Evolutionary conservation across 2,329 filamentous ascomycete species (phyloP), one percentile per base, ranked within the genome.

Genomic region (Claviceps paspali): DNA sequence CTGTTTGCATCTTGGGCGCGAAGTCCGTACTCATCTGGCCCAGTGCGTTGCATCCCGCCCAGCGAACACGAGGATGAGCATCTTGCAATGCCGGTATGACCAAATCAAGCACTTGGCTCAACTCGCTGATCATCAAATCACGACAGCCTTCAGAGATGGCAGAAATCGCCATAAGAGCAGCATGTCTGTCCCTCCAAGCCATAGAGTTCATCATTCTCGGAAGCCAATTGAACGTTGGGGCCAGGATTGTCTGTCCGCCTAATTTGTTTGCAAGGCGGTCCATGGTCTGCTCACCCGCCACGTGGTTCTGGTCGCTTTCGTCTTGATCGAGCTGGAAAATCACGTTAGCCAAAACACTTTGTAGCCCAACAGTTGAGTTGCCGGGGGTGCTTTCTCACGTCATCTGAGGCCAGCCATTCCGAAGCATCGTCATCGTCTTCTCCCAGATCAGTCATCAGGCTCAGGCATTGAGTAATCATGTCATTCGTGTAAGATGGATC

Each of bases 1-100:
- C 91, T 47, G 84, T 82, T 60, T 98, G 91, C 88, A 98, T 96
- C 9, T 82, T 92, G 10, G 87, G 87, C 10, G 92, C 88, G 57
- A 98, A 98, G 54, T 98, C 91, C 23, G 91, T 98, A 64, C 88
- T 96, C 91, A 98, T 98, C 60, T 98, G 91, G 21, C 91, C 91
- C n/a, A 98, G 72, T 29, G 91, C 91, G 54, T 98, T 96, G 66
- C 91, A 98, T 24, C 87, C 91, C 36, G 91, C 91, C 79, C 92
- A 98, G 50, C 88, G 80, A 38, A 98, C 91, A 53, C 91, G 83
- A 29, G 91, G 83, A 54, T 98, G 91, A 28, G 82, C 73, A 53
- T 98, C 88, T 49, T 80, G 78, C 26, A 98, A 70, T 26, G 88
- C 82, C 12, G 91, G 91, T 35, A 95, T 76, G n/a, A 98, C 88